Evolutionary conservation across 2,329 filamentous ascomycete species (phyloP), one percentile per base, ranked within the genome.

Genomic region (Ceratocystis ficicola): DNA sequence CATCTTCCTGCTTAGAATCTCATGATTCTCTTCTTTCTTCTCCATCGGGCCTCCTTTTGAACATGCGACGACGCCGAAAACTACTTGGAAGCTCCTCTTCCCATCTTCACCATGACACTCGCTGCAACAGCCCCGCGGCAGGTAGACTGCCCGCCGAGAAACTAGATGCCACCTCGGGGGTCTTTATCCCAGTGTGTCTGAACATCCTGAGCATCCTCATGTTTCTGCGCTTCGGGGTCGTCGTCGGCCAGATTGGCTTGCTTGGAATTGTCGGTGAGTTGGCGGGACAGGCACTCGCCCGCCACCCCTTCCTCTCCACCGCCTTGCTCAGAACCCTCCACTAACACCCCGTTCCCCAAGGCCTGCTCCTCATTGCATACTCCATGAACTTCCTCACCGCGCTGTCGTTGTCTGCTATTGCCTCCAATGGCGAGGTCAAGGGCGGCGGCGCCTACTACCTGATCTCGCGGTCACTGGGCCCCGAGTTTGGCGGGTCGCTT

Each of bases 191-290:
- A 1, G 90, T 90, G n/a, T 92, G 87, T 68, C 79, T 95, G 70
- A 95, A 94, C 74, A 90, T 95, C 52, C 77, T 95, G 70, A 93
- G 89, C 71, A 95, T 95, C 75, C 81, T 95, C 68, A 95, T 95
- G 89, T 95, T 95, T 76, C 79, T 95, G 71, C 84, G 90, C 25
- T 95, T 95, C 74, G 90, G 90, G 25, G 86, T 90, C 71, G 89
- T 95, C 66, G 79, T 95, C 25, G 90, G 90, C 7, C 87, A 93
- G 72, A 82, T 87, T 69, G 90, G 90, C 25, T 78, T 95, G 57
- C 69, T 93, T 55, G 90, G 89, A 62, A 94, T 91, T 74, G 78
- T 95, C 73, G 87, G 88, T 89, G 77, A 74, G 79, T 73, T 17
- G 2, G 10, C 7, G 59, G 2, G 8, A 1, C 10, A 36, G 1